Base-by-base conservation (phyloP, 345 rosid genomes). In the Populus nigra region DNA sequence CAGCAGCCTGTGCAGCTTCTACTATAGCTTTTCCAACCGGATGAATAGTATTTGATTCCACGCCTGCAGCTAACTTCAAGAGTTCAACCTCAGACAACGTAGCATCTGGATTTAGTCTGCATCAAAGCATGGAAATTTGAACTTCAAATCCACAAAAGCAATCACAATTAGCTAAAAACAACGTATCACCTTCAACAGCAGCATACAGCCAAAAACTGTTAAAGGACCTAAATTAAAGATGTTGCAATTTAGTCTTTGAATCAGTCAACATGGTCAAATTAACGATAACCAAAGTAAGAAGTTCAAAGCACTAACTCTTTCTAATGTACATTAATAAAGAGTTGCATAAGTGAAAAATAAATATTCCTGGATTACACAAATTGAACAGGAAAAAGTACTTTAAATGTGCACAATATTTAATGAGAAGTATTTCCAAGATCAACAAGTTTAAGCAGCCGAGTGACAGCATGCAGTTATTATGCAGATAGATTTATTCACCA, bases 11-110 rank as follows among this genome's bases (percentile, higher is more conserved):
- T 47, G 97, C 97, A 82, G 99, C 98, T 85, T 91, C 90, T 66
- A 90, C 88, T 53, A 95, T 93, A 23, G 98, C 99, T 88, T 93
- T 95, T 65, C 98, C 99, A 75, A 95, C 89, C 65, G 99, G 99
- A 83, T 95, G 99, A 78, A 92, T 69, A 20, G 97, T 95, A 83
- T 93, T 91, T 79, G 90, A 89, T 87, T 95, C 99, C 74, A 95
- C 98, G 79, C 87, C 91, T 79, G 99, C 96, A 76, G 99, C 99
- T 81, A 95, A 80, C 83, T 77, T 87, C 77, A 95, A 88, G 76
- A 92, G 84, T 85, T 95, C 97, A 82, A 61, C 85, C 83, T 92
- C 93, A 61, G 98, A 90, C 91, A 72, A 85, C 66, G 73, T 57
- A 67, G 76, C 47, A 67, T 63, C 73, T 47, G 83, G 63, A 84